Evolutionary conservation across 2,329 filamentous ascomycete species (phyloP).

Genomic region (Gnomoniopsis sp.): DNA sequence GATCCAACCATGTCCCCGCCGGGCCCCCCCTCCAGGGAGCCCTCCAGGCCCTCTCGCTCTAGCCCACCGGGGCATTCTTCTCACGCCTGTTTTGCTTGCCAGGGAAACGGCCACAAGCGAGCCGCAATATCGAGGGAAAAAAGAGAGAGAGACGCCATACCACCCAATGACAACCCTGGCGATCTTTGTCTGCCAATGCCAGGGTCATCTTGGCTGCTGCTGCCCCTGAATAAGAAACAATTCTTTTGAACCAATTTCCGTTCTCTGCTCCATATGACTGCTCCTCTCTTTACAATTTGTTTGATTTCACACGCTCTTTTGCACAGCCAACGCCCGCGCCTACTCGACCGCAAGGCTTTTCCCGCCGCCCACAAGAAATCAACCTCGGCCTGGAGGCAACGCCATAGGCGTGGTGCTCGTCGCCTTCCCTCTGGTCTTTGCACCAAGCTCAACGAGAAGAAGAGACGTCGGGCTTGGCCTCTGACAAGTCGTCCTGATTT

Average conservation of each 20-base stretch:
- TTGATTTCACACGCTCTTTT: conserved; percentile 42
- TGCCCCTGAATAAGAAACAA: conserved; percentile 13
- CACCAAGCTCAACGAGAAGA: conserved; percentile 26
- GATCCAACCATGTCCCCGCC: neutral
- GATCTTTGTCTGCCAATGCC: neutral
- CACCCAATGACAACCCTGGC: neutral
- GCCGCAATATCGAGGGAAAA: neutral
- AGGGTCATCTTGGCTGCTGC: neutral
- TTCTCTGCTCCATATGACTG: conserved; percentile 40
- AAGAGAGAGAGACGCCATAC: neutral
- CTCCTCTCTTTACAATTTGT: conserved; percentile 33
- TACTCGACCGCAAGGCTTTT: conserved; percentile 36
- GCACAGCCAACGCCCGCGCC: conserved; percentile 40
- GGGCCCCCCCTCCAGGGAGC: conserved; percentile 5
- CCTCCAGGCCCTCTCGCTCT: neutral
- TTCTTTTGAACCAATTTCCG: conserved; percentile 7
- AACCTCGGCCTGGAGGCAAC: conserved; percentile 30
- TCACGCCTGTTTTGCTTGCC: neutral
- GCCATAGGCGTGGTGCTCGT: conserved; percentile 30
- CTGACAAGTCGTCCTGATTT: conserved; percentile 19
- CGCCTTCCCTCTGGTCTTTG: conserved; percentile 36
- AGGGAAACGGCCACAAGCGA: neutral
- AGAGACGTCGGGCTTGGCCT: conserved; percentile 23
- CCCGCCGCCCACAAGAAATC: conserved; percentile 39
- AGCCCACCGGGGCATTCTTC: neutral